Percentiles rank a stretch among this genome's conserved stretches.
phyloP scores from a whole-genome alignment of 257 asterid genomes.

The Ilex asprella region DNA sequence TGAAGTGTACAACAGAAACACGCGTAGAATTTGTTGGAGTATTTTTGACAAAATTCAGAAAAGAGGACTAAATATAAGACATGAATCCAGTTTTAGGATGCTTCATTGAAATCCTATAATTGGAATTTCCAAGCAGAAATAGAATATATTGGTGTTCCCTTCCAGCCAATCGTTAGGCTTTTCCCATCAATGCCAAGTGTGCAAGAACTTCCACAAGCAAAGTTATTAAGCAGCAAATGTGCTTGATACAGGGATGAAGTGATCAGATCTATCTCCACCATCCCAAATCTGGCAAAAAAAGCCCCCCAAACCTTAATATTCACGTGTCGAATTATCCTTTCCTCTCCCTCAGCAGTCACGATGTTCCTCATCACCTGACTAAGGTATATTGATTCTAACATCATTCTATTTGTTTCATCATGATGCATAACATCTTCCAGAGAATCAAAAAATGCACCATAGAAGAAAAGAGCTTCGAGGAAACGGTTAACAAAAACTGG shows the following conservation, averaged over 20 bases:
- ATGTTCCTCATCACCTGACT: conserved; percentile 18
- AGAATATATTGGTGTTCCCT: not conserved
- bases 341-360: conserved; percentile 24
- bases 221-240: not conserved
- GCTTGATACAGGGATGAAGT: not conserved
- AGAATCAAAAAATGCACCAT: conserved; percentile 26
- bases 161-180: not conserved
- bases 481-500: conserved; percentile 25
- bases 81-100: too few species aligned
- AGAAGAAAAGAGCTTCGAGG: conserved; percentile 25
- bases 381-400: conserved; percentile 15
- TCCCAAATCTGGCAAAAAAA: not conserved
- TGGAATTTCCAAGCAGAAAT: not conserved
- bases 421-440: conserved; percentile 19
- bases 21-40: too few species aligned
- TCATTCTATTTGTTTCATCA: conserved; percentile 12
- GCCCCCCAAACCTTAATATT: not conserved
- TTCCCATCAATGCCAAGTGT: not conserved
- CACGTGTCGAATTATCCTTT: not conserved
- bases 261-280: not conserved
- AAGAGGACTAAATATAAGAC: too few species aligned
- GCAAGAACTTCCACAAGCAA: conserved; percentile 5
- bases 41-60: too few species aligned
- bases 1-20: too few species aligned
- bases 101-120: not conserved